Evolutionary conservation across 129 eudicot species (phyloP), one percentile per base, ranked within the genome.

Genomic region (Arctium lappa): DNA sequence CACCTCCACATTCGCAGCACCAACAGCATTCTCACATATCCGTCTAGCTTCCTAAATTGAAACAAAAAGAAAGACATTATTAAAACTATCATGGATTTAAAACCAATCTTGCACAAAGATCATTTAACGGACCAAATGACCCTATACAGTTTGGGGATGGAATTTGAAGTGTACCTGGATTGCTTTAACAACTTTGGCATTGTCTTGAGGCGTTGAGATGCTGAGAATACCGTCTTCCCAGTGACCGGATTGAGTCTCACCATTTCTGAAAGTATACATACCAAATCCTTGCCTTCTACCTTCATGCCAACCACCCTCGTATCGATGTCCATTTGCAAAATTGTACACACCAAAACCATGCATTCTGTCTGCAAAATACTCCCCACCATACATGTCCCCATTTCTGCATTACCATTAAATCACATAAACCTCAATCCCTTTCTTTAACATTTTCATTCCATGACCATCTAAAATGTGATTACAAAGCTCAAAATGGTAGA

Each of bases 301-400:
- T 83, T 93, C 97, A 72, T 93, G 97, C 97, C 97, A 93, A 36
- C 91, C 92, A 66, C 97, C 97, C 39, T 93, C 97, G 15, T 93
- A 93, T 13, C 88, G 87, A 86, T 93, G 97, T 9, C 93, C 95
- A 56, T 91, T 90, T 42, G 87, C 93, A 84, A 93, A 93, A 15
- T 65, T 60, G 79, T 93, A 93, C 18, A 91, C 92, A 50, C 92
- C 93, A 48, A 90, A 92, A 79, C 97, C 97, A 75, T 92, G 97
- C 93, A 92, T 92, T 85, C 74, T 85, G 88, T 92, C 97, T 22
- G 93, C 91, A 81, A 92, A 92, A 83, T 92, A 92, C 87, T 92
- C 97, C 22, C 97, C 97, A 50, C 91, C 90, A 75, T 89, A 92
- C 74, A 75, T 81, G 63, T 91, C 97, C 11, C 97, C 97, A 74